Base-by-base conservation (phyloP, 2,329 filamentous ascomycete species). In the Elsinoe australis region DNA sequence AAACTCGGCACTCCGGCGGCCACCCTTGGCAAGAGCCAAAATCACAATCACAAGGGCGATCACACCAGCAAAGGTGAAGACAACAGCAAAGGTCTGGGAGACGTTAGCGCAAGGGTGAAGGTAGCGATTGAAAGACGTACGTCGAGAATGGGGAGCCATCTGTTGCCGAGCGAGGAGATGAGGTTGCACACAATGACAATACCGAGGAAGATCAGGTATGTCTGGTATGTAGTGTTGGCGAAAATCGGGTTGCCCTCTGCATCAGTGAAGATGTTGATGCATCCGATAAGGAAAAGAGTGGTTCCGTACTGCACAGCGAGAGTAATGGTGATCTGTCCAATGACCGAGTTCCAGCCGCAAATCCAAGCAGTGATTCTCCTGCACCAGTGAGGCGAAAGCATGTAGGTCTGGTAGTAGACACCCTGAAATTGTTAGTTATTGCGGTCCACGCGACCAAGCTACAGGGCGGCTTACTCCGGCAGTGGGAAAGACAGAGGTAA, bases 291-390 rank as follows among this genome's bases (percentile, higher is more conserved):
- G 62, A 78, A 76, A 12, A 73, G 63, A 3, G 73, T 67, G n/a
- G 73, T 75, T 59, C 83, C 85, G 58, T 87, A 88, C 69, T 86
- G 85, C 61, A 87, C 83, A n/a, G 83, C 77, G n/a, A 87, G 71
- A 0, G 84, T 87, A 56, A 89, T 89, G 55, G 82, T 87, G 63
- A 87, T 82, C 67, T 88, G 88, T 34, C 44, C 45, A 48, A 48
- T 48, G 14, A 86, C 76, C 61, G 85, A 88, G 17, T 82, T 71
- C 83, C 83, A 88, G 52, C 83, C 83, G 55, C 80, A 83, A 42
- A 85, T 77, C 78, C 81, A 87, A 24, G 80, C 80, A 12, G 81
- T 71, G 12, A 83, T 67, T 33, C 74, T 76, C 47, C 82, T 79
- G 67, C 76, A 82, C 12, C 63, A 64, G 19, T 73, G 62, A 14